Base-by-base conservation (phyloP, 257 asterid species). In the Nyctanthes arbortristis region DNA sequence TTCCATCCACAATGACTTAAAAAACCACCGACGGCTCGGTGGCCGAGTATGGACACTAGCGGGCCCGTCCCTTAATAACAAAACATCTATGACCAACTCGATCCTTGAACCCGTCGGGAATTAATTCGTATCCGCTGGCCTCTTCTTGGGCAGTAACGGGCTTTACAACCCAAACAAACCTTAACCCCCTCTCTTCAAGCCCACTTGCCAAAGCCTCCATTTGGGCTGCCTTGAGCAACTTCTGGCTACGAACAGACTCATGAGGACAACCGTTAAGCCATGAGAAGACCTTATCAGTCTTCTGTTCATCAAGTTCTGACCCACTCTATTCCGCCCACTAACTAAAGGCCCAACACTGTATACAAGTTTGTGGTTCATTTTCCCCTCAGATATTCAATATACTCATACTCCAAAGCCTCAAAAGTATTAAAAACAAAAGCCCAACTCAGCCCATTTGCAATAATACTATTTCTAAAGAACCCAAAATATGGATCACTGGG, bases 1-100 rank as follows among this genome's bases (percentile, higher is more conserved):
- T 92, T 92, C 96, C 91, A 83, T 0, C 98, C 98, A 2, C 95
- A 92, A 4, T 92, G 98, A 69, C 92, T 85, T 74, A 92, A 12
- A 58, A 87, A 89, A 7, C 92, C 90, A 2, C 89, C 80, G 7
- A 89, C 84, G 0, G 93, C 88, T 4, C 71, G 83, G 60, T 92
- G 98, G 33, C 79, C 68, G 74, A 92, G 74, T 75, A 89, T 89
- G 5, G 32, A 64, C 56, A 69, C 80, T 45, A 89, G 98, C 0
- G 91, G 91, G 94, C 96, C 97, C 98, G 88, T 0, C 89, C 96
- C 31, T 66, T 80, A 34, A 89, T 28, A 6, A 92, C 78, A 1
- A 83, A 63, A 0, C 96, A 96, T 24, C 67, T 78, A 0, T 80
- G 84, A 0, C 1, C 9, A 0, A 92, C 89, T 62, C 88, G 81